Conservation (phyloP, 768 basidiomycete genomes). For the Mycena latifolia region DNA sequence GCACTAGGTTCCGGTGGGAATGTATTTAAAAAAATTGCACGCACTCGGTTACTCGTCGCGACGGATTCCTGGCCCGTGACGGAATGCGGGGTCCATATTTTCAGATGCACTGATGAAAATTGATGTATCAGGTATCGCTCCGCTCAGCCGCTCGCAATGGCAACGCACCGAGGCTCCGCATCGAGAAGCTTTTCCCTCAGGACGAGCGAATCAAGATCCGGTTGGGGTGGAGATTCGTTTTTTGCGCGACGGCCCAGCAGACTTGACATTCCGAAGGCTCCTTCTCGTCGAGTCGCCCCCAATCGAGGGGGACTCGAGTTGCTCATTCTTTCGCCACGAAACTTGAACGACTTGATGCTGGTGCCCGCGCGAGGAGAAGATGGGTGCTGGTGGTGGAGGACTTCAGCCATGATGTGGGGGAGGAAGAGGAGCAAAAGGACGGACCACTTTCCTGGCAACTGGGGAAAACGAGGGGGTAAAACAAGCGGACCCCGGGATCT, state of each 20-base stretch:
- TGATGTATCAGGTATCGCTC: neutral
- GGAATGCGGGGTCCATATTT: slow-evolving; percentile 20
- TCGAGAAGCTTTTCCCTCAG: slow-evolving; percentile 27
- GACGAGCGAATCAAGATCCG: slow-evolving; percentile 2
- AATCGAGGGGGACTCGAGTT: slow-evolving; percentile 31
- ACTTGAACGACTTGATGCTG: slow-evolving; percentile 26
- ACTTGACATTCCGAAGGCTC: slow-evolving; percentile 27
- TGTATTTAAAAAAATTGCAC: neutral
- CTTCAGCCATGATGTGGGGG: slow-evolving; percentile 21
- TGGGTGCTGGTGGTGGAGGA: slow-evolving; percentile 19
- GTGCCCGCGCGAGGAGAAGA: slow-evolving; percentile 27
- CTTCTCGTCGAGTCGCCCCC: slow-evolving; percentile 29
- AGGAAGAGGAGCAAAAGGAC: neutral
- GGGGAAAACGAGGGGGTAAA: slow-evolving; percentile 21
- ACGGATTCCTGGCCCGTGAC: neutral
- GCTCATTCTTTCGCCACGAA: slow-evolving; percentile 16
- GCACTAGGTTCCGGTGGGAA: slow-evolving; percentile 1
- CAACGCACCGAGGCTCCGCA: slow-evolving; percentile 18
- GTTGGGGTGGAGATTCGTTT: slow-evolving; percentile 1
- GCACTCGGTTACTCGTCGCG: slow-evolving; percentile 9
- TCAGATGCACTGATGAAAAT: slow-evolving; percentile 16
- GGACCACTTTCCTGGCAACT: neutral
- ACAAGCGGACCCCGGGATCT: no score
- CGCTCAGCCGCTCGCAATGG: no score
- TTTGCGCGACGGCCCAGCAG: slow-evolving; percentile 25